Conservation (phyloP, 2,329 filamentous ascomycete genomes). For the Xylariaceae sp. region DNA sequence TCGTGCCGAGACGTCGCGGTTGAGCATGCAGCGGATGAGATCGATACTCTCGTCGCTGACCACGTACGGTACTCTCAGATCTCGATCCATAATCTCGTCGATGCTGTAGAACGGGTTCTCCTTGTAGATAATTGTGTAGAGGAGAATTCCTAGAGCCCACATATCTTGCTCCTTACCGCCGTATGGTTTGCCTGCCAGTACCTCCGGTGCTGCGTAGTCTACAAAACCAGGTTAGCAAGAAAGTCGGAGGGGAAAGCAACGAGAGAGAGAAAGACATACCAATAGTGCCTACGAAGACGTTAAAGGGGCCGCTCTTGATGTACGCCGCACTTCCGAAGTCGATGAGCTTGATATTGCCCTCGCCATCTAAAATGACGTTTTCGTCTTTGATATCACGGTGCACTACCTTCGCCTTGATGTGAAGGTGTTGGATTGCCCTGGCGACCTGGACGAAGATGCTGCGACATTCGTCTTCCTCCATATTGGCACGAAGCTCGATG, state of each 20-base stretch:
- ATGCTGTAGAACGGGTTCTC: constrained; percentile 99
- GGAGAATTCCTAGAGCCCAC: constrained; percentile 93
- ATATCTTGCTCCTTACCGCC: constrained; percentile 97
- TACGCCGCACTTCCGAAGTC: constrained; percentile 98
- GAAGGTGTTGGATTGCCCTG: constrained; percentile 85
- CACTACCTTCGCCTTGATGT: constrained; percentile 87
- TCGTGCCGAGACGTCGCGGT: constrained; percentile 81
- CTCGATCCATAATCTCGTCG: constrained; percentile 98
- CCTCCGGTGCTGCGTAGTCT: constrained; percentile 99
- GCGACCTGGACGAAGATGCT: constrained; percentile 96
- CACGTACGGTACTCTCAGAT: constrained; percentile 84
- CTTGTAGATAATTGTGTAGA: constrained; percentile 99
- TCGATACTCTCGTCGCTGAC: constrained; percentile 93
- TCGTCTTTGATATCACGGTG: constrained; percentile 99
- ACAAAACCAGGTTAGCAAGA: constrained; percentile 14
- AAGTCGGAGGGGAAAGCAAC: constrained; percentile 3
- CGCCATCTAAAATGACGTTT: constrained; percentile 93
- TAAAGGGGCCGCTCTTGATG: constrained; percentile 97
- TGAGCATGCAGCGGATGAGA: constrained; percentile 86
- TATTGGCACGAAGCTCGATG: constrained; percentile 92
- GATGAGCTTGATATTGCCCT: constrained; percentile 94
- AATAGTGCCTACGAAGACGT: constrained; percentile 98
- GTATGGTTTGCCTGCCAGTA: constrained; percentile 89
- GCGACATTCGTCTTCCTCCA: constrained; percentile 91
- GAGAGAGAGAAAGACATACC: constrained; percentile 59